Conservation (phyloP, 805 yeast genomes). For the Myxozyma neglecta region DNA sequence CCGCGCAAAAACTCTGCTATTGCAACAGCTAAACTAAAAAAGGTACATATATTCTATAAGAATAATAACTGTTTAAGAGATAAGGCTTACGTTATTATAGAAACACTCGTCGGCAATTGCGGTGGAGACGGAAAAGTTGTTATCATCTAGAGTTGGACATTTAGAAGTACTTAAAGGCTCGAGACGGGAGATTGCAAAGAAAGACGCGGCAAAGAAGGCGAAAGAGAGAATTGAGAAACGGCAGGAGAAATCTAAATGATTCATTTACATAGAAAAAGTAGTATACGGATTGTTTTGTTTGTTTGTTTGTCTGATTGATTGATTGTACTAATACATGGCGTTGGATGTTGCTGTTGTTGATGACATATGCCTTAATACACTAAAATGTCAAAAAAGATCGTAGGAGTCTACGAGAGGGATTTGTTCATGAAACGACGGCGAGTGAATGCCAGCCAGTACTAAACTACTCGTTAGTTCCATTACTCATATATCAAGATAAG, state of each 20-base stretch:
- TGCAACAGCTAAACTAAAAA: slow-evolving; percentile 48
- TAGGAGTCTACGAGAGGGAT: slow-evolving; percentile 48
- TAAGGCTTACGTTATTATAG: slow-evolving; percentile 46
- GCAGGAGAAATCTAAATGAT: slow-evolving; percentile 3
- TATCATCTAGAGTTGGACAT: slow-evolving; percentile 91
- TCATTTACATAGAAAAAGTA: not conserved
- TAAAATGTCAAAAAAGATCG: not conserved
- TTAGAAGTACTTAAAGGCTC: slow-evolving; percentile 88
- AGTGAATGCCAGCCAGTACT: slow-evolving; percentile 91
- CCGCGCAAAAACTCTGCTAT: slow-evolving; percentile 60
- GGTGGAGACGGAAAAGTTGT: slow-evolving; percentile 74
- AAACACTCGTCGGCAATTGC: slow-evolving; percentile 55
- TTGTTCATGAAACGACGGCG: slow-evolving; percentile 96
- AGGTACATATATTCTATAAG: slow-evolving; percentile 14
- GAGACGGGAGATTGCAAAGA: slow-evolving; percentile 75
- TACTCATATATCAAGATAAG: not conserved
- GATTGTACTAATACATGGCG: not conserved
- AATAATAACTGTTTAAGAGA: not conserved
- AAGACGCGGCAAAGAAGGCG: slow-evolving; percentile 44
- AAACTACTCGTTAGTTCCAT: not conserved
- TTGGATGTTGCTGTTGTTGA: not conserved
- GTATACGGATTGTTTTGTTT: not conserved
- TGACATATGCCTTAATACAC: not conserved
- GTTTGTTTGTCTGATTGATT: not conserved
- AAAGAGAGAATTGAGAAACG: slow-evolving; percentile 9